These are phyloP conservation scores for Mallotus nudiflorus DNA, from an alignment of 345 rosid species.

Conservation along the genomic window DNA sequence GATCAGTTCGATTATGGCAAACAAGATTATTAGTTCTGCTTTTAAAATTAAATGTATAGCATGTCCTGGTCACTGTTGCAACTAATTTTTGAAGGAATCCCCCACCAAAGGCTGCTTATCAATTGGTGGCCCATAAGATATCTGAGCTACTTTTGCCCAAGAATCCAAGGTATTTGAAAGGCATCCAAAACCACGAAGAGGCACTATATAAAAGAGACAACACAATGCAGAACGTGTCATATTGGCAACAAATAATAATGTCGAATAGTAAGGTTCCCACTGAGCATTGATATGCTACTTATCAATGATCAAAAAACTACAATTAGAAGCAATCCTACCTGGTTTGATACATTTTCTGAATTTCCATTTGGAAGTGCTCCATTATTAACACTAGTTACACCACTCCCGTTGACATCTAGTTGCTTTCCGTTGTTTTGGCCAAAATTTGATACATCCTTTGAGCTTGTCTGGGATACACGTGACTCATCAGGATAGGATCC, in stretches of 20 bases:
- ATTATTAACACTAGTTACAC: conserved; percentile 31
- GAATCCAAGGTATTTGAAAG: too few relatives aligned
- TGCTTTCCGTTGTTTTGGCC: conserved; percentile 55
- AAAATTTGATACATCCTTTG: conserved; percentile 52
- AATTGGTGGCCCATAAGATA: too few relatives aligned
- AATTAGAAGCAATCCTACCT: conserved; percentile 40
- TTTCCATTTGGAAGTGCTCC: conserved; percentile 51
- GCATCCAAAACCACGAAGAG: too few relatives aligned
- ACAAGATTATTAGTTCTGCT: not conserved
- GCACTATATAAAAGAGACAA: too few relatives aligned
- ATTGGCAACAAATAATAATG: too few relatives aligned
- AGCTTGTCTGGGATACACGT: conserved; percentile 43
- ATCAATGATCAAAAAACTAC: not conserved
- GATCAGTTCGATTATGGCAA: not conserved
- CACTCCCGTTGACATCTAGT: conserved; percentile 50
- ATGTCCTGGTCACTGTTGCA: not conserved
- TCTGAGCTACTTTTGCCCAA: too few relatives aligned
- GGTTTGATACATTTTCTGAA: conserved; percentile 46
- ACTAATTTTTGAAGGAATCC: too few relatives aligned
- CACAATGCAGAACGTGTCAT: too few relatives aligned
- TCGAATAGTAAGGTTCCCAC: not conserved
- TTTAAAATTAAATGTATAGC: not conserved
- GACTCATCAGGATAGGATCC: conserved; percentile 62
- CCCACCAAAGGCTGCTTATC: too few relatives aligned
- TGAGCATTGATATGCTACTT: not conserved